Evolutionary conservation across 1,139 yeast species (phyloP), one percentile per base, ranked within the genome.

Genomic region (Hansenula sp.): DNA sequence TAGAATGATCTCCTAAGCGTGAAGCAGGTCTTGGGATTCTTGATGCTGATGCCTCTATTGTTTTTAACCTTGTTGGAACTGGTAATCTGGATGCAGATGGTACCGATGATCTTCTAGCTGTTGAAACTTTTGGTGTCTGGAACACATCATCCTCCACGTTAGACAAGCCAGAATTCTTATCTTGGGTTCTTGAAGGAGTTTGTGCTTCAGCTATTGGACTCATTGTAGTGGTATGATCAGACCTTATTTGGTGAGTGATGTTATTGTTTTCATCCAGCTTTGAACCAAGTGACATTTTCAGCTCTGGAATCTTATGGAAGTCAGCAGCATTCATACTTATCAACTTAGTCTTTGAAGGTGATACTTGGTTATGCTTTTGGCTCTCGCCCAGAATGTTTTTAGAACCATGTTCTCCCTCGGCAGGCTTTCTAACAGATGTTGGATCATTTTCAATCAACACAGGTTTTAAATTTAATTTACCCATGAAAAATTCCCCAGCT

Each of bases 381-480:
- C 44, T 41, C 12, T 47, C 48, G 1, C 36, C 29, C 35, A 46
- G 44, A 2, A 45, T 32, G 17, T 38, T 36, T 12, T 30, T 43
- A n/a, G 39, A 40, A 8, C 37, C 18, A 2, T 45, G 46, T 7
- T 46, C 47, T 2, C 46, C 44, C 2, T 39, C 40, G 6, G 38
- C 28, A n/a, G 14, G 30, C 12, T 61, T 61, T 34, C 53, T 60
- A 3, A 56, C 60, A 0, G 67, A 61, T 7, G 60, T 54, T 17
- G 71, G 69, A 27, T 65, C 60, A 32, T 58, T 59, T 21, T 64
- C 65, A 34, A 66, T 53, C 40, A 65, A 53, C 1, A 68, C 59
- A 0, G 75, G 73, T 40, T 58, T 58, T 26, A 69, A 51, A 40
- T 67, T 65, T 61, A 64, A 57, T 39, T 61, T 64, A 22, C 61